phyloP scores from a whole-genome alignment of 768 basidiomycete species.

The Rhodosporidiobolus odoratus region DNA sequence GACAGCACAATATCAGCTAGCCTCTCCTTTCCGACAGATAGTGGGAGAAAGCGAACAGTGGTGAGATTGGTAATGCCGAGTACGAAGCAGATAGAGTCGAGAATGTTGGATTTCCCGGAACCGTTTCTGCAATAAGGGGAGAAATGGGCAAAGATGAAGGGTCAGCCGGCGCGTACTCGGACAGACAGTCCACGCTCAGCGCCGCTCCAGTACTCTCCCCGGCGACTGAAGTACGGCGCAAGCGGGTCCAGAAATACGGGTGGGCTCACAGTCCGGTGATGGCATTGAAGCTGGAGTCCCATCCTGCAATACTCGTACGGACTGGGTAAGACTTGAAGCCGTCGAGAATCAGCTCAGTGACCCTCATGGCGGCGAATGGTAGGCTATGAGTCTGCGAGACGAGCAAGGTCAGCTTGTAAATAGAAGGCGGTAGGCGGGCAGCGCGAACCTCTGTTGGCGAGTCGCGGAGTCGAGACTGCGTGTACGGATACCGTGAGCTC shows the following conservation, averaged over 20 bases:
- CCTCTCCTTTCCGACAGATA: background rate
- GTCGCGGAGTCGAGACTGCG: too few relatives aligned
- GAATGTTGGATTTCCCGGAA: slow-evolving; percentile 96
- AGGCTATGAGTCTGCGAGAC: background rate
- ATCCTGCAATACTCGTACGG: slow-evolving; percentile 88
- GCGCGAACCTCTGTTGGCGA: too few relatives aligned
- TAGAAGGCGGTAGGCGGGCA: background rate
- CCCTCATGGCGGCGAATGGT: slow-evolving; percentile 61
- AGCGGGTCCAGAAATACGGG: too few relatives aligned
- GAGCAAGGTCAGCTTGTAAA: background rate
- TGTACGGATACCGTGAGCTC: too few relatives aligned
- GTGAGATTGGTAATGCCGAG: slow-evolving; percentile 95
- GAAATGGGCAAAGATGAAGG: background rate
- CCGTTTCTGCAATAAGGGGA: too few relatives aligned
- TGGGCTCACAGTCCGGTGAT: slow-evolving; percentile 54
- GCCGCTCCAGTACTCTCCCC: too few relatives aligned
- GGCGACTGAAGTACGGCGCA: too few relatives aligned
- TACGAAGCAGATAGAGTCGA: slow-evolving; percentile 98
- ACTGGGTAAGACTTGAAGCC: slow-evolving; percentile 97
- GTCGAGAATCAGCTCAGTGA: slow-evolving; percentile 91
- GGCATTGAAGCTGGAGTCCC: slow-evolving; percentile 97
- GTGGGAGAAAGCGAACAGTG: slow-evolving; percentile 54
- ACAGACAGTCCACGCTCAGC: too few relatives aligned
- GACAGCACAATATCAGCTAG: background rate
- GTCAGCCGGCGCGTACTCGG: background rate